phyloP scores from a whole-genome alignment of 2,329 filamentous ascomycete genomes.

The Trichoderma arundinaceum region DNA sequence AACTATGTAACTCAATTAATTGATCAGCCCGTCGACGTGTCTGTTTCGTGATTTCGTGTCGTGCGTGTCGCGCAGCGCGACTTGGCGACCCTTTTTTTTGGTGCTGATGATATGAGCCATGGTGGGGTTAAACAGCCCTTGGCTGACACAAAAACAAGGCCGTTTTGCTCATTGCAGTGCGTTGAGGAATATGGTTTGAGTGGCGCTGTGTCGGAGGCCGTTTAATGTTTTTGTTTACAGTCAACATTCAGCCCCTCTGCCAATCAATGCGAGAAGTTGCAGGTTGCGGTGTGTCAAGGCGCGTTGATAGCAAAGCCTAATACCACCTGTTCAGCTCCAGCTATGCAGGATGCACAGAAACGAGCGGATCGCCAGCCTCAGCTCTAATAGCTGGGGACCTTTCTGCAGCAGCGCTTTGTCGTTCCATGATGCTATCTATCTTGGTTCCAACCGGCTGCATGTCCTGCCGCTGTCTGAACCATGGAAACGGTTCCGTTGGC shows the following conservation, averaged over 20 bases:
- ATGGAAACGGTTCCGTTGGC: no score
- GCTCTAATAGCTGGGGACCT: neutral
- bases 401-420: neutral
- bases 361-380: neutral
- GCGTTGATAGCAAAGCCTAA: neutral
- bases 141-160: no score
- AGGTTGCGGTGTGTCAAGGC: neutral
- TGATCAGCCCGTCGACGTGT: conserved; percentile 45
- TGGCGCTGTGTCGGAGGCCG: conserved; percentile 8
- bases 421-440: no score
- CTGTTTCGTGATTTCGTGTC: conserved; percentile 52
- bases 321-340: neutral
- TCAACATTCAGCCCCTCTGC: conserved; percentile 13
- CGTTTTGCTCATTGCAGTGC: neutral
- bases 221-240: conserved; percentile 18
- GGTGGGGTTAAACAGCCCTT: conserved; percentile 20
- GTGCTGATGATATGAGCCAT: conserved; percentile 12
- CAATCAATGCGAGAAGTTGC: conserved; percentile 15
- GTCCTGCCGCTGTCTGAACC: no score
- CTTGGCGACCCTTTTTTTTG: conserved; percentile 4
- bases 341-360: neutral
- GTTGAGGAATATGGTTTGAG: neutral
- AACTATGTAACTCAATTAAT: conserved; percentile 41
- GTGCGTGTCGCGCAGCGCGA: conserved; percentile 40
- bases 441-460: no score